Evolutionary conservation across 2,329 filamentous ascomycete species (phyloP).

Genomic region (Hortaea sp.): DNA sequence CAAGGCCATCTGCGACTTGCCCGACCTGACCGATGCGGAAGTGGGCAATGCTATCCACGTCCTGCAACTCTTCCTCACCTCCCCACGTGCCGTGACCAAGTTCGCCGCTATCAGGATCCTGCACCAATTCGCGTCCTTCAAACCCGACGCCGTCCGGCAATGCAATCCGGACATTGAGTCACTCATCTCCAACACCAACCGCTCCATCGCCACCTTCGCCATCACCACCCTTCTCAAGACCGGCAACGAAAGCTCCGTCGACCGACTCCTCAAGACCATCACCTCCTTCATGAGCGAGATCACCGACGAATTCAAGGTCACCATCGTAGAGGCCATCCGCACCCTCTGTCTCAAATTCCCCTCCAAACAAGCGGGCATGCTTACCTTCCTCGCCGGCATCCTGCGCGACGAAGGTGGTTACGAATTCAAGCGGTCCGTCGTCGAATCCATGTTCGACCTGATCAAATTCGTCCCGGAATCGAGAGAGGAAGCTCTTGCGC

Average conservation of each 20-base stretch:
- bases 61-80: slow-evolving; percentile 91
- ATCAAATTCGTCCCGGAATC: slow-evolving; percentile 97
- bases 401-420: slow-evolving; percentile 93
- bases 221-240: slow-evolving; percentile 98
- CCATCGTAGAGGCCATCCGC: slow-evolving; percentile 96
- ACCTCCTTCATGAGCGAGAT: slow-evolving; percentile 98
- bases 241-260: slow-evolving; percentile 92
- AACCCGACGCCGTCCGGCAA: slow-evolving; percentile 79
- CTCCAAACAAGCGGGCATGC: slow-evolving; percentile 94
- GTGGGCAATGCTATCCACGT: slow-evolving; percentile 88
- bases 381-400: slow-evolving; percentile 94
- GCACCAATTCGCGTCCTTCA: slow-evolving; percentile 93
- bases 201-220: slow-evolving; percentile 94
- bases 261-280: slow-evolving; percentile 97
- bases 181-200: slow-evolving; percentile 92
- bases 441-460: slow-evolving; percentile 98
- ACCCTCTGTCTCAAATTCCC: slow-evolving; percentile 97
- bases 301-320: slow-evolving; percentile 99
- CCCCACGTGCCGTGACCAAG: slow-evolving; percentile 89
- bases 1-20: slow-evolving; percentile 93
- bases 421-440: slow-evolving; percentile 94
- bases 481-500: slow-evolving; percentile 72
- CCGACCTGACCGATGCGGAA: slow-evolving; percentile 84
- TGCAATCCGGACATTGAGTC: slow-evolving; percentile 98
- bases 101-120: slow-evolving; percentile 94